Evolutionary conservation across 2,329 filamentous ascomycete genomes (phyloP).

Genomic region (Pseudogymnoascus sp.): DNA sequence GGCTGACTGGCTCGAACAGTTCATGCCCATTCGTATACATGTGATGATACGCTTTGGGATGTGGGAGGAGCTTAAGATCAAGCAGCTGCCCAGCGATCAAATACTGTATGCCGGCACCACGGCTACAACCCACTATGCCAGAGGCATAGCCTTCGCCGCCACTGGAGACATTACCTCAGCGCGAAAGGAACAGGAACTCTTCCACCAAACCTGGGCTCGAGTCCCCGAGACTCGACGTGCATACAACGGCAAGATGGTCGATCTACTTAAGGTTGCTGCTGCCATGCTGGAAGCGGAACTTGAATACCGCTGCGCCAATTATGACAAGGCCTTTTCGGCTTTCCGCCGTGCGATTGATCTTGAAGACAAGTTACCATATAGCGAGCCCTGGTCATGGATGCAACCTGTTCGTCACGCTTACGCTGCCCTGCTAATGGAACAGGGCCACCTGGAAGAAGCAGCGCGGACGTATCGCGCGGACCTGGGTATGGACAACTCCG

Average conservation of each 20-base stretch:
- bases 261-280: slow-evolving; percentile 53
- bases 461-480: slow-evolving; percentile 51
- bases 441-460: slow-evolving; percentile 49
- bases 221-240: slow-evolving; percentile 55
- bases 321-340: slow-evolving; percentile 49
- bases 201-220: slow-evolving; percentile 39
- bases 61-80: slow-evolving; percentile 56
- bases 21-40: slow-evolving; percentile 59
- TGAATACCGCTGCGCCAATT: slow-evolving; percentile 56
- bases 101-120: slow-evolving; percentile 61
- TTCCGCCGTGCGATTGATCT: slow-evolving; percentile 48
- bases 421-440: slow-evolving; percentile 60
- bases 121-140: slow-evolving; percentile 60
- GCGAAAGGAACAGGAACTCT: slow-evolving; percentile 39
- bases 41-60: slow-evolving; percentile 64
- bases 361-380: slow-evolving; percentile 58
- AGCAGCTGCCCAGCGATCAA: slow-evolving; percentile 48
- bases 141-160: slow-evolving; percentile 58
- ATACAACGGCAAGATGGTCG: slow-evolving; percentile 58
- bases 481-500: slow-evolving; percentile 47
- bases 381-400: slow-evolving; percentile 77
- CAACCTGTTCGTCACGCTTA: slow-evolving; percentile 64
- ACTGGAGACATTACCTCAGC: slow-evolving; percentile 48
- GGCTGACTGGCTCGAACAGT: slow-evolving; percentile 71
- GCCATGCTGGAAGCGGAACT: slow-evolving; percentile 68